These are phyloP conservation scores for Epithemia pelagica DNA, from an alignment of 108 stramenopile species.

Conservation along the genomic window DNA sequence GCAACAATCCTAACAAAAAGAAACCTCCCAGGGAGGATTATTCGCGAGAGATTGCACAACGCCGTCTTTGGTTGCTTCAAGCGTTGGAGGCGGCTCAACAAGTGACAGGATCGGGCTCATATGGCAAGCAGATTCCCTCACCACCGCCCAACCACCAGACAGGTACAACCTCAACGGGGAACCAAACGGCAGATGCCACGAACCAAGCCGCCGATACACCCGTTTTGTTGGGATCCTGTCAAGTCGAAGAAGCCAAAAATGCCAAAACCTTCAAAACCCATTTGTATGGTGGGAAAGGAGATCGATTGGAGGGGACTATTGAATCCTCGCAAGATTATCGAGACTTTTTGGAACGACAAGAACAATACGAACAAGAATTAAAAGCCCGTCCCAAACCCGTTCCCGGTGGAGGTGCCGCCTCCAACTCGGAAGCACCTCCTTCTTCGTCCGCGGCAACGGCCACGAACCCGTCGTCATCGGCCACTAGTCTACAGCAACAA, in stretches of 20 bases:
- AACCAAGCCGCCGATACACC: constrained; percentile 2
- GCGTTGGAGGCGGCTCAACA: constrained; percentile 22
- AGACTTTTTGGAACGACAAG: constrained; percentile 24
- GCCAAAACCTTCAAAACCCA: constrained; percentile 40
- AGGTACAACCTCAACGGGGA: not conserved
- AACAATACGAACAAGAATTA: constrained; percentile 32
- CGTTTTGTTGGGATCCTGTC: constrained; percentile 12
- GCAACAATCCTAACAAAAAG: not conserved
- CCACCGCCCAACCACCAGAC: not conserved
- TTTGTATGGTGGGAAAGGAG: constrained; percentile 14
- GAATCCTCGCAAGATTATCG: constrained; percentile 35
- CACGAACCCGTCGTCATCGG: not conserved
- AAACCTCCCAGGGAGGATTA: constrained; percentile 14
- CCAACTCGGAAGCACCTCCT: constrained; percentile 5
- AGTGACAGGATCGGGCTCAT: not conserved
- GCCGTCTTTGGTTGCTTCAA: constrained; percentile 22
- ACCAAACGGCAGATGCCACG: constrained; percentile 17
- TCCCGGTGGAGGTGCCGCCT: constrained; percentile 35
- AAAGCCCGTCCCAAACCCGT: constrained; percentile 44
- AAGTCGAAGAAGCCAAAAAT: constrained; percentile 27
- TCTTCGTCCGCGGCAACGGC: not conserved
- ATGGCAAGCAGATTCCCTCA: not conserved
- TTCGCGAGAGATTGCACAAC: constrained; percentile 30
- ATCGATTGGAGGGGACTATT: constrained; percentile 43
- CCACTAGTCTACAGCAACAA: not conserved